Conservation (phyloP, 2,329 filamentous ascomycete species). For the Fusarium brachygibbosum region DNA sequence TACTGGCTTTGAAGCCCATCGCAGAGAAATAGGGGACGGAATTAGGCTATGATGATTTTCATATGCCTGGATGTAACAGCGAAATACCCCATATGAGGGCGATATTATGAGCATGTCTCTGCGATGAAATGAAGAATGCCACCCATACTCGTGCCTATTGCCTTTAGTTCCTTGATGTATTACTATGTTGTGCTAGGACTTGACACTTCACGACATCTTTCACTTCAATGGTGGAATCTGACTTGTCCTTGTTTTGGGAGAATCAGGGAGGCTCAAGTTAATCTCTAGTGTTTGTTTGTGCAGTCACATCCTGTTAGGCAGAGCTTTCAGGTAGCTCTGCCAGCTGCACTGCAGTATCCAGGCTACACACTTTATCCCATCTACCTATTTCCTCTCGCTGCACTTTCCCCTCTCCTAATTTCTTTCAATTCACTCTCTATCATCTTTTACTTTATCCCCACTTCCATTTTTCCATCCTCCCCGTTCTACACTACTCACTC, state of each 20-base stretch:
- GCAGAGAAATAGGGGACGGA: slow-evolving; percentile 21
- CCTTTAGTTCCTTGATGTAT: not conserved
- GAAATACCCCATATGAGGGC: slow-evolving; percentile 26
- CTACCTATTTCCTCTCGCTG: not conserved
- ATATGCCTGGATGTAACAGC: slow-evolving; percentile 30
- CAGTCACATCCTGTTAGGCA: not conserved
- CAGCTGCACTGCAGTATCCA: slow-evolving; percentile 2
- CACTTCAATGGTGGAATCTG: not conserved
- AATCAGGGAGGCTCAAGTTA: not conserved
- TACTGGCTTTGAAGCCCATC: slow-evolving; percentile 12
- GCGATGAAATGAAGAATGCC: slow-evolving; percentile 28
- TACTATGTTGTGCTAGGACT: not conserved
- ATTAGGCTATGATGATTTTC: slow-evolving; percentile 26
- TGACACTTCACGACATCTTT: not conserved
- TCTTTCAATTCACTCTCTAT: not conserved
- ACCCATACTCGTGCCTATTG: not conserved
- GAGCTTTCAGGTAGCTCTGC: not conserved
- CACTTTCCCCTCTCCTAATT: too few relatives aligned
- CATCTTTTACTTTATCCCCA: not conserved
- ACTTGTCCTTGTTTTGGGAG: not conserved
- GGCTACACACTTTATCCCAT: not conserved
- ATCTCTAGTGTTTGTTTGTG: not conserved
- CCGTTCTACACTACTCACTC: slow-evolving; percentile 5
- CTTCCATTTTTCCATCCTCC: slow-evolving; percentile 9
- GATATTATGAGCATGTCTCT: slow-evolving; percentile 36